Conservation (phyloP, 345 rosid species). For the Hypericum androsaemum region DNA sequence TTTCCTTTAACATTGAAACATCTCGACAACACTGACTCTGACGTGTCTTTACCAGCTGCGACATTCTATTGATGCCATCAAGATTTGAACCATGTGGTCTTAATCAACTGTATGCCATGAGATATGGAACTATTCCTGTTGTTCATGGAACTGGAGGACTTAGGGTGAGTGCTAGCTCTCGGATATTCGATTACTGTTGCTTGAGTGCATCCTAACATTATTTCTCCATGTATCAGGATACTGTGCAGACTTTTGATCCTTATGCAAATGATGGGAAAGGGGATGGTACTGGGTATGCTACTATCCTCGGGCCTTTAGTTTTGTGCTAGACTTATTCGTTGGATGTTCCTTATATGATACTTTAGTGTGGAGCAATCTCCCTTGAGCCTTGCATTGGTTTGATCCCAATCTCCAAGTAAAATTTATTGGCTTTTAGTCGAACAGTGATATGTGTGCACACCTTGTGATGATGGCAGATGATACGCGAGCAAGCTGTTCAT, state of each 20-base stretch:
- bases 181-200: neutral
- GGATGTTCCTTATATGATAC: neutral
- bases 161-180: conserved; percentile 41
- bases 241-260: conserved; percentile 76
- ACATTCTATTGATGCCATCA: conserved; percentile 94
- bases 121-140: conserved; percentile 89
- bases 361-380: too few relatives aligned
- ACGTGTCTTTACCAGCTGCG: conserved; percentile 53
- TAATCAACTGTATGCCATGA: conserved; percentile 94
- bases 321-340: conserved; percentile 3
- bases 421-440: too few relatives aligned
- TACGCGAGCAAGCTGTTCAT: too few relatives aligned
- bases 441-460: too few relatives aligned
- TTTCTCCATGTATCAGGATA: conserved; percentile 43
- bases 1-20: neutral
- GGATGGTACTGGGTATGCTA: conserved; percentile 77
- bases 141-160: conserved; percentile 96
- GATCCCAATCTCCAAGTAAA: too few relatives aligned
- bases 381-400: too few relatives aligned
- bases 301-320: neutral
- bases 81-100: conserved; percentile 95
- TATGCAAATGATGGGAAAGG: conserved; percentile 53
- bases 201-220: conserved; percentile 1
- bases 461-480: too few relatives aligned
- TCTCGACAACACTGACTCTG: conserved; percentile 5